Evolutionary conservation across 768 basidiomycete species (phyloP), one percentile per base, ranked within the genome.

Genomic region (Boletus vermiculosoides): DNA sequence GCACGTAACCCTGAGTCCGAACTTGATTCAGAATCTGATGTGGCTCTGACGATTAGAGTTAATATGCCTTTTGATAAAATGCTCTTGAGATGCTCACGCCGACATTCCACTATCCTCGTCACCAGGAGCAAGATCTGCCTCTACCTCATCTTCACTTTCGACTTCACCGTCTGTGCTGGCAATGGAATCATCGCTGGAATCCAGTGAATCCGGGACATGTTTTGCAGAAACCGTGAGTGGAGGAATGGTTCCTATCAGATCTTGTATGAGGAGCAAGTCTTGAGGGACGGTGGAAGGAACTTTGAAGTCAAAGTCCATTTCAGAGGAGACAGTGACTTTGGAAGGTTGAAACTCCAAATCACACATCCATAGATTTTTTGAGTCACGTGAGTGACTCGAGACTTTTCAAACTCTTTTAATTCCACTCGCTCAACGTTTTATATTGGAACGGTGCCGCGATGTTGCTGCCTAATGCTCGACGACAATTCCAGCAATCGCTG

Each of bases 91-190:
- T 47, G 25, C 73, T 70, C 57, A 71, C 70, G 33, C 53, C 4
- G 62, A 56, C 25, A 20, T 49, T 44, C 56, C 58, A 11, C 70
- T 67, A 18, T 78, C 78, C 20, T 78, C 76, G 20, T 79, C 81
- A 23, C 74, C 58, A 23, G 66, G 68, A 20, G 79, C 76, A 30
- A 87, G 78, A 57, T 79, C 80, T n/a, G 82, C 86, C 59, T 86
- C 87, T 45, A 90, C 84, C 67, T 90, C 90, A 39, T 84, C 83
- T 65, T 88, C 88, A 58, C 88, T 90, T 54, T 79, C 83, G 39
- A 71, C 72, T 45, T 82, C 82, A 56, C 69, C 67, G 20, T 77
- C 77, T 18, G 84, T 81, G 61, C 84, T 86, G 56, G 76, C 73
- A 52, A 83, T 83, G 16, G 66, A 73, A 63, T 80, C 78, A 52